Evolutionary conservation across 352 stramenopile genomes (phyloP).

Genomic region (Phytophthora agathidicida): DNA sequence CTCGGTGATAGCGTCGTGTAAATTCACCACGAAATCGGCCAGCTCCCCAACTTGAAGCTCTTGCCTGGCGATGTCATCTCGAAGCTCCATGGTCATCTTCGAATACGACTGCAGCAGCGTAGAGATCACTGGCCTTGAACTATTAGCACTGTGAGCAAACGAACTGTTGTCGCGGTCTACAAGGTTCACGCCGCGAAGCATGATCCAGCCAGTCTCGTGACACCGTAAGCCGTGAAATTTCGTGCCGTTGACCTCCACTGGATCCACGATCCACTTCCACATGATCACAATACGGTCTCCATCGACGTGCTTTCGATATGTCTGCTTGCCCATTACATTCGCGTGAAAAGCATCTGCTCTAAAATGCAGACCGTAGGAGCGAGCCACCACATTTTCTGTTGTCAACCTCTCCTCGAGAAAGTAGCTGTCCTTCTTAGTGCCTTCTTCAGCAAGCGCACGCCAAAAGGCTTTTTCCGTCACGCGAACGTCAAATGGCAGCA

Average conservation of each 20-base stretch:
- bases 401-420: conserved; percentile 30
- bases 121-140: conserved; percentile 6
- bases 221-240: conserved; percentile 40
- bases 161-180: not conserved
- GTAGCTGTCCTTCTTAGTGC: conserved; percentile 34
- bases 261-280: conserved; percentile 54
- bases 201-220: conserved; percentile 39
- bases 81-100: conserved; percentile 53
- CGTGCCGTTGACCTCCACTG: conserved; percentile 38
- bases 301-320: conserved; percentile 43
- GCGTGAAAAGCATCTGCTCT: conserved; percentile 27
- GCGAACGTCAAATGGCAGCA: conserved; percentile 41
- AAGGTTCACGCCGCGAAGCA: conserved; percentile 16
- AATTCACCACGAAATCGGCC: conserved; percentile 45
- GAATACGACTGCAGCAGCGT: conserved; percentile 57
- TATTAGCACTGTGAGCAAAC: not conserved
- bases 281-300: conserved; percentile 41
- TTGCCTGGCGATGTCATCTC: conserved; percentile 52
- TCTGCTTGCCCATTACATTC: conserved; percentile 50
- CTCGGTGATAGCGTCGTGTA: conserved; percentile 39
- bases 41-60: conserved; percentile 42
- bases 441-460: conserved; percentile 38
- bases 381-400: conserved; percentile 28
- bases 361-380: conserved; percentile 32
- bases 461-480: conserved; percentile 40